A percentile compares a stretch with the other conserved stretches of the same genome.
Evolutionary conservation across 768 basidiomycete species (phyloP).

Genomic region (Termitomyces titanicus): DNA sequence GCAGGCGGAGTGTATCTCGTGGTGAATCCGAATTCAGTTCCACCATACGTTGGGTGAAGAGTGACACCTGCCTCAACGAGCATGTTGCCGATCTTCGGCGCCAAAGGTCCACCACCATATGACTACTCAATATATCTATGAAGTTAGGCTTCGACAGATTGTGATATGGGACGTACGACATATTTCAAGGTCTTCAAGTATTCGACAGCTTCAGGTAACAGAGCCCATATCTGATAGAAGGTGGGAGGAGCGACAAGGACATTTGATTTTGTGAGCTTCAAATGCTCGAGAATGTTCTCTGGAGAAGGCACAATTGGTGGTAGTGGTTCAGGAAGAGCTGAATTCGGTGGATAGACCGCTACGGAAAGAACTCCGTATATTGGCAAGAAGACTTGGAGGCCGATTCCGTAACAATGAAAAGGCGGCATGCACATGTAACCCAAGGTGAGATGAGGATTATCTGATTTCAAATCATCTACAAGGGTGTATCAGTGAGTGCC

Average conservation of each 20-base stretch:
- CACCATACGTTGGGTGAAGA: slow-evolving; percentile 11
- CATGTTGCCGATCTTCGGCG: slow-evolving; percentile 10
- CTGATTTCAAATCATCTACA: background rate
- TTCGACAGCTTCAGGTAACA: slow-evolving; percentile 19
- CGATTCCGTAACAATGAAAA: slow-evolving; percentile 35
- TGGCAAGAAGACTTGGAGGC: slow-evolving; percentile 25
- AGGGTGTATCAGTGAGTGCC: background rate
- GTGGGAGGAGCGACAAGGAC: slow-evolving; percentile 33
- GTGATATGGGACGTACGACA: slow-evolving; percentile 4
- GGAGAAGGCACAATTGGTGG: slow-evolving; percentile 36
- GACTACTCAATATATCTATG: background rate
- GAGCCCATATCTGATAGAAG: slow-evolving; percentile 35
- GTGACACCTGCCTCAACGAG: slow-evolving; percentile 10
- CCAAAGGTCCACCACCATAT: slow-evolving; percentile 12
- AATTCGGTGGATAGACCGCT: slow-evolving; percentile 29
- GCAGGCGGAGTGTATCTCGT: slow-evolving; percentile 10
- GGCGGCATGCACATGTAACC: slow-evolving; percentile 25
- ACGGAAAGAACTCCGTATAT: slow-evolving; percentile 22
- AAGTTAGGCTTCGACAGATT: background rate
- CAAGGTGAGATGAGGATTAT: background rate
- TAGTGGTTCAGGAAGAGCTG: slow-evolving; percentile 12
- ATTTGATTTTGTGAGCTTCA: slow-evolving; percentile 23
- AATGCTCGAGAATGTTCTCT: slow-evolving; percentile 34
- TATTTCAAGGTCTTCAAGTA: slow-evolving; percentile 9
- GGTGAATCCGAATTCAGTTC: slow-evolving; percentile 14